Percentiles rank a stretch among this genome's conserved stretches.
These are phyloP conservation scores for Chrysopogon serrulatus DNA, from an alignment of 176 grass and related monocot genomes.

Conservation along the genomic window DNA sequence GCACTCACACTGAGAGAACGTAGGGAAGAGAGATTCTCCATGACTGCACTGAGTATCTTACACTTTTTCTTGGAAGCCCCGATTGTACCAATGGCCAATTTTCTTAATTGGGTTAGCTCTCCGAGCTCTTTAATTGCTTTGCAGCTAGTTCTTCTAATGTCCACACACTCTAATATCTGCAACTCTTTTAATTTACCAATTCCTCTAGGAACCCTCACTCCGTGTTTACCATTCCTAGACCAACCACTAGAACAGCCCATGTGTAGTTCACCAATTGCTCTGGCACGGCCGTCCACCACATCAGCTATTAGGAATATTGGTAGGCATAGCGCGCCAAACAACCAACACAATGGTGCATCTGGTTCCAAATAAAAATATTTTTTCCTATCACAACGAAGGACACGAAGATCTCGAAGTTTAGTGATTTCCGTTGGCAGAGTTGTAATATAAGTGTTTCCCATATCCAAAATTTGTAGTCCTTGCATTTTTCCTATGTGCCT, in stretches of 20 bases:
- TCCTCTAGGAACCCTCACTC: conserved; percentile 1
- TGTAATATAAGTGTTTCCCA: background rate
- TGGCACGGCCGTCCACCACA: background rate
- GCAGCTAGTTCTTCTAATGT: background rate
- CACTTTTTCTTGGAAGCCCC: background rate
- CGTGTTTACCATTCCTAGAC: rapidly evolving
- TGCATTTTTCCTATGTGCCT: background rate
- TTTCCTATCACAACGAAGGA: background rate
- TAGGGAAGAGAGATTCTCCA: conserved; percentile 1
- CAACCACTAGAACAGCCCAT: background rate
- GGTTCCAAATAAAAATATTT: rapidly evolving
- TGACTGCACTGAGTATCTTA: background rate
- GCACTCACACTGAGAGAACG: background rate
- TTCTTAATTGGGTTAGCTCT: background rate
- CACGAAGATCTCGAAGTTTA: background rate
- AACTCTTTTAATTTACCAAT: background rate
- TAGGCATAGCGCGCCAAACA: background rate
- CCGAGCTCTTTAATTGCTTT: conserved; percentile 7
- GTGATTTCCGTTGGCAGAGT: background rate
- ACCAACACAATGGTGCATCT: background rate
- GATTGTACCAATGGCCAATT: rapidly evolving
- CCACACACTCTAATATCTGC: background rate
- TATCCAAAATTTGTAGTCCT: background rate
- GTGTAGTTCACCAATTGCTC: background rate
- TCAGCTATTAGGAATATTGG: background rate